Evolutionary conservation across 495 filamentous ascomycete genomes (phyloP).

Genomic region (Pseudevernia furfuracea): DNA sequence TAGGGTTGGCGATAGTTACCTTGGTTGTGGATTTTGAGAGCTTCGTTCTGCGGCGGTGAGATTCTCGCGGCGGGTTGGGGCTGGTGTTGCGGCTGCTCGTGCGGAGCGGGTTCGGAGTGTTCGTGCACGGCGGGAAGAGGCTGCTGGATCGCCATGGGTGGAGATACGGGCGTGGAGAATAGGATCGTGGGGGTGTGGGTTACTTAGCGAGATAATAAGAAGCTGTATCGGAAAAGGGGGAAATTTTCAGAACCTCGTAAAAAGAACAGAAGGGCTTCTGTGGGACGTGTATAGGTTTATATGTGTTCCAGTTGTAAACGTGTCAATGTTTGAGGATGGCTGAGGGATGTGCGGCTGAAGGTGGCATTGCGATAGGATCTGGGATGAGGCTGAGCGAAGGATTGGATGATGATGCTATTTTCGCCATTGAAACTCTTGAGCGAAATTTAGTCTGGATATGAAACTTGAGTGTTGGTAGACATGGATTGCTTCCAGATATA

Average conservation of each 20-base stretch:
- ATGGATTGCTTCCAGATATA: no score
- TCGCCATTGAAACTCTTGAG: neutral
- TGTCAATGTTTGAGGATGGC: neutral
- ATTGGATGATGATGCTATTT: neutral
- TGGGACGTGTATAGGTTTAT: neutral
- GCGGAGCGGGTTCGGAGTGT: neutral
- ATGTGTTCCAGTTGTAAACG: neutral
- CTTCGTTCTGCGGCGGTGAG: constrained; percentile 6
- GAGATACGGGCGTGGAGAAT: neutral
- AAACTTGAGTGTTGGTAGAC: no score
- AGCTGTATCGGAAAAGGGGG: neutral
- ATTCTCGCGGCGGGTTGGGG: neutral
- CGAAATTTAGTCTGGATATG: no score
- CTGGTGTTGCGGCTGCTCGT: neutral
- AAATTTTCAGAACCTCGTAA: neutral
- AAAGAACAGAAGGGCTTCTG: neutral
- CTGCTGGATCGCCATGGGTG: neutral
- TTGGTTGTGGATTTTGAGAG: constrained; percentile 16
- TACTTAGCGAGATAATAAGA: neutral
- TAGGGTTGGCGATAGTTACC: neutral
- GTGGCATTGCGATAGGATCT: constrained; percentile 1
- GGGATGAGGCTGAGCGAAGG: constrained; percentile 3
- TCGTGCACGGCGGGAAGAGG: neutral
- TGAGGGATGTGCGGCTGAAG: neutral
- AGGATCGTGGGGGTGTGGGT: neutral